These are phyloP conservation scores for Penicillium odoratum DNA, from an alignment of 495 filamentous ascomycete species.

Conservation along the genomic window DNA sequence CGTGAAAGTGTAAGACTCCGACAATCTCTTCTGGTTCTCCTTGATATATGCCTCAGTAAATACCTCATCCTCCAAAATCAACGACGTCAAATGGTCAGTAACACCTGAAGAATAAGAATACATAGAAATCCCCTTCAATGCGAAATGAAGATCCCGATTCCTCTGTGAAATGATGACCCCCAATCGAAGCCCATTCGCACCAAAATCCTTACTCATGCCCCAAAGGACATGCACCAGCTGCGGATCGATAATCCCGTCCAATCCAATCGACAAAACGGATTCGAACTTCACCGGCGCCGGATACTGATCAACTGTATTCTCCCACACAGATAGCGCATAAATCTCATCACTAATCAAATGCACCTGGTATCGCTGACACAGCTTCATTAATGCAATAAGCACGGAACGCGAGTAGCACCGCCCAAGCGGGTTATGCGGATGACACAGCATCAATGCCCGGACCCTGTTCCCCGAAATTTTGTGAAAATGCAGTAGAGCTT, in stretches of 20 bases:
- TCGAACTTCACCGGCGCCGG: constrained; percentile 43
- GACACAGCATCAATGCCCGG: constrained; percentile 53
- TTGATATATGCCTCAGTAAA: constrained; percentile 49
- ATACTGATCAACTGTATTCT: constrained; percentile 24
- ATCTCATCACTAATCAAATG: constrained; percentile 66
- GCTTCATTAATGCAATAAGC: constrained; percentile 44
- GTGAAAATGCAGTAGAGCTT: constrained; percentile 24
- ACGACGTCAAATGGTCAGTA: constrained; percentile 43
- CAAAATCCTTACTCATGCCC: constrained; percentile 62
- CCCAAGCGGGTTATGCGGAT: constrained; percentile 64
- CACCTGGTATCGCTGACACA: constrained; percentile 56
- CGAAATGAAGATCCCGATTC: constrained; percentile 42
- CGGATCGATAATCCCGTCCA: constrained; percentile 48
- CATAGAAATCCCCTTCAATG: constrained; percentile 35
- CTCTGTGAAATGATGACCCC: constrained; percentile 52
- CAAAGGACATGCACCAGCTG: constrained; percentile 58
- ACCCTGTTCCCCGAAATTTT: constrained; percentile 26
- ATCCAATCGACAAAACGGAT: constrained; percentile 53
- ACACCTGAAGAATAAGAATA: constrained; percentile 49
- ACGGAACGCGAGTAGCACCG: constrained; percentile 54
- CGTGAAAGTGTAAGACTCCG: constrained; percentile 35
- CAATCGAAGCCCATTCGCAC: constrained; percentile 54
- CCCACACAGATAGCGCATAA: constrained; percentile 57
- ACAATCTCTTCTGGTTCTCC: constrained; percentile 39
- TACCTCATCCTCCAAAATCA: constrained; percentile 47